Base-by-base conservation (phyloP, 805 yeast species). In the Metschnikowia corniflorae region DNA sequence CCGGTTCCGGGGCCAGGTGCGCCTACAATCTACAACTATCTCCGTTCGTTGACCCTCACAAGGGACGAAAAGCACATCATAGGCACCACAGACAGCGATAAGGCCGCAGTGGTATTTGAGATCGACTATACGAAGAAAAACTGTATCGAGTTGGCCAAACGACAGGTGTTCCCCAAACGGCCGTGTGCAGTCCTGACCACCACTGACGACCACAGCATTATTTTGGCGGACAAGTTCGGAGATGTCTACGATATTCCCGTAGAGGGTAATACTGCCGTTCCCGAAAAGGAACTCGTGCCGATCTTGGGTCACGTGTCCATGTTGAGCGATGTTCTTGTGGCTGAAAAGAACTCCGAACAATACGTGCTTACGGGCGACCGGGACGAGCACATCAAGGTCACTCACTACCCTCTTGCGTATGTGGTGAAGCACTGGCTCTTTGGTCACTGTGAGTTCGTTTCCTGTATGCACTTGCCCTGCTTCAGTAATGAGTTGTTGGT, bases 271-370 rank as follows among this genome's bases (percentile, higher is more conserved):
- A 61, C 51, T 1, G 50, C 71, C 1, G 57, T 63, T 2, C 70
- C 71, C 4, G 75, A 73, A 30, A 57, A 77, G 29, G 34, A 45
- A 1, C 50, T 67, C 33, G 73, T 67, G 25, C 97, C 97, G 2
- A 70, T 91, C 6, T 64, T 91, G 36, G 99, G 99, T 6, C 99
- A 93, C 61, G 97, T 93, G 5, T 89, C 97, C 3, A 87, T 93
- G 96, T 73, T 93, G 43, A 84, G 95, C n/a, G 87, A 80, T 44
- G 73, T 89, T 2, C 53, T 70, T 19, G 64, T 79, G 18, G 67
- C 71, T 9, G 40, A 49, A 16, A 43, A 55, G 24, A 33, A 51
- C 6, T 73, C 70, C 7, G 73, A 74, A 41, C 68, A 70, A 44
- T 82, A 61, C 42, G 57, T 89, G 12, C 70, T 91, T 37, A 80